Evolutionary conservation across 352 stramenopile genomes (phyloP).

Genomic region (Phytophthora tubulina): DNA sequence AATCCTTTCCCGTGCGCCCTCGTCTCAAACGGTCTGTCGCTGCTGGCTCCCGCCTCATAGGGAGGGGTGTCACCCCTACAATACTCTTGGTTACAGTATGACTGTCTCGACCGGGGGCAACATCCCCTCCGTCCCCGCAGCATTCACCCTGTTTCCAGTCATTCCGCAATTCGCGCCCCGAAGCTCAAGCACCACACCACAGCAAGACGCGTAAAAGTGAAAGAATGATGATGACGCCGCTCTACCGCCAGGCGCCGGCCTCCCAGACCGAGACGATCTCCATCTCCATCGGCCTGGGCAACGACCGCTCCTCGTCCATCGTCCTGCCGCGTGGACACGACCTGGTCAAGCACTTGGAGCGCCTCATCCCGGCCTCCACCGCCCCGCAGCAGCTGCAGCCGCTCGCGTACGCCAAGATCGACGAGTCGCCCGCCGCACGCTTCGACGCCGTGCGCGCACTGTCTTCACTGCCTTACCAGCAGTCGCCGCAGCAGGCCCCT

Average conservation of each 20-base stretch:
- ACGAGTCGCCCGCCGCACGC: constrained; percentile 18
- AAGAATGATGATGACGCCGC: constrained; percentile 40
- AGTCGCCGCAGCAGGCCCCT: constrained; percentile 18
- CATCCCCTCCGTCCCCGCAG: constrained; percentile 1
- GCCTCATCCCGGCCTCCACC: constrained; percentile 38
- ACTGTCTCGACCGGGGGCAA: neutral
- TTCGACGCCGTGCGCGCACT: constrained; percentile 38
- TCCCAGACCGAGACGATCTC: constrained; percentile 49
- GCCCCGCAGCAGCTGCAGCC: constrained; percentile 22
- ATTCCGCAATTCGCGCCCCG: constrained; percentile 34
- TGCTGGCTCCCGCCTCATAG: constrained; percentile 39
- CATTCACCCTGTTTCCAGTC: constrained; percentile 24
- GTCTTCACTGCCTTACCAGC: constrained; percentile 33
- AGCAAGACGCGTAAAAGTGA: neutral
- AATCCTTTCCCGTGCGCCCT: constrained; percentile 24
- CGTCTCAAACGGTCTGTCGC: constrained; percentile 35
- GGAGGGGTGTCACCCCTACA: constrained; percentile 18
- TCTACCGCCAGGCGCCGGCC: constrained; percentile 13
- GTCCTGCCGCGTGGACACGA: constrained; percentile 62
- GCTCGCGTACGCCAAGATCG: constrained; percentile 18
- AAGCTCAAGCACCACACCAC: constrained; percentile 27
- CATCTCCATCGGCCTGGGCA: constrained; percentile 57
- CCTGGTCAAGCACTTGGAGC: constrained; percentile 61
- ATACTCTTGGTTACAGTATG: neutral
- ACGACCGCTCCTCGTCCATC: constrained; percentile 52